Evolutionary conservation across 2,329 filamentous ascomycete species (phyloP).

Genomic region (Didymella exigua): DNA sequence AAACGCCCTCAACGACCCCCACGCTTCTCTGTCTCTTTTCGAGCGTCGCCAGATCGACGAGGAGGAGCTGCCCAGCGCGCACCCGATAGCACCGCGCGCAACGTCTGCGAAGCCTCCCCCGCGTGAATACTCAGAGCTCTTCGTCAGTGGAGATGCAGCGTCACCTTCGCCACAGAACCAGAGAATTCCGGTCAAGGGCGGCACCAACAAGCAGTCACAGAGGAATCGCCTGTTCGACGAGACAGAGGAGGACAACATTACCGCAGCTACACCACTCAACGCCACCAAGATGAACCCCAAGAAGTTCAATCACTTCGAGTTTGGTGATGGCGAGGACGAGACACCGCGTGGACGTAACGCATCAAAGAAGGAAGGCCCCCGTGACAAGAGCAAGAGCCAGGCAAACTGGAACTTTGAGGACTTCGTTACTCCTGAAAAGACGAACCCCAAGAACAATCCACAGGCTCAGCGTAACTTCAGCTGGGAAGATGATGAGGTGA

Average conservation of each 20-base stretch:
- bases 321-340: slow-evolving; percentile 66
- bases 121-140: slow-evolving; percentile 73
- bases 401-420: slow-evolving; percentile 89
- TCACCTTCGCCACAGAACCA: slow-evolving; percentile 48
- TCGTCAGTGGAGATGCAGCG: slow-evolving; percentile 56
- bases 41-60: slow-evolving; percentile 69
- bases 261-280: slow-evolving; percentile 39
- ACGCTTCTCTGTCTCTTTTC: slow-evolving; percentile 77
- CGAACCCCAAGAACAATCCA: slow-evolving; percentile 64
- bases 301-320: slow-evolving; percentile 86
- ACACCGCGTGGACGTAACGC: slow-evolving; percentile 41
- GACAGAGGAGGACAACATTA: slow-evolving; percentile 53
- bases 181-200: slow-evolving; percentile 53
- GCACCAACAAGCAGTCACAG: slow-evolving; percentile 58
- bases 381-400: slow-evolving; percentile 60
- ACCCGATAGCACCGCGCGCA: slow-evolving; percentile 63
- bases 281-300: slow-evolving; percentile 71
- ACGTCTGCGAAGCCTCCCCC: slow-evolving; percentile 73
- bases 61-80: slow-evolving; percentile 53
- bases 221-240: slow-evolving; percentile 63
- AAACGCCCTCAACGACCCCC: slow-evolving; percentile 52
- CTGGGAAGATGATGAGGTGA: slow-evolving; percentile 73
- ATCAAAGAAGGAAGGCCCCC: slow-evolving; percentile 29
- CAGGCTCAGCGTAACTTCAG: slow-evolving; percentile 76
- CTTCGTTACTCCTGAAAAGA: slow-evolving; percentile 82